Conservation (phyloP, 768 basidiomycete species). For the Holtermannia corniformis region DNA sequence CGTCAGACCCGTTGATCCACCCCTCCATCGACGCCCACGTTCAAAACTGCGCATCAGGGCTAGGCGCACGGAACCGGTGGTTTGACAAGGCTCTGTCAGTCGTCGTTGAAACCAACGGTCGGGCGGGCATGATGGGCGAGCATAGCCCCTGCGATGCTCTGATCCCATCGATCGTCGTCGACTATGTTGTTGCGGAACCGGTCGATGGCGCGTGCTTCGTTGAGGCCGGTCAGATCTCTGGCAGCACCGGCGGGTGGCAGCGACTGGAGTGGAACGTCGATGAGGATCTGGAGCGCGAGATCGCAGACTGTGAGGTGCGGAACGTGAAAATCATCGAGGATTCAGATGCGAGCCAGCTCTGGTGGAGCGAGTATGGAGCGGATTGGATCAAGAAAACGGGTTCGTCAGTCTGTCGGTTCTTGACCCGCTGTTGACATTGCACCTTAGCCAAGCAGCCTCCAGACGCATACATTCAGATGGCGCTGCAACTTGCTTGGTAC, state of each 20-base stretch:
- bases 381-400: conserved; percentile 75
- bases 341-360: conserved; percentile 73
- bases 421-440: not conserved
- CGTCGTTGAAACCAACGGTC: conserved; percentile 72
- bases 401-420: conserved; percentile 41
- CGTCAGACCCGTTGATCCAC: conserved; percentile 27
- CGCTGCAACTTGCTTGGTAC: conserved; percentile 84
- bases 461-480: conserved; percentile 86
- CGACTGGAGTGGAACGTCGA: conserved; percentile 69
- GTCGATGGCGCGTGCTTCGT: conserved; percentile 50
- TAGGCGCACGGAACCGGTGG: conserved; percentile 67
- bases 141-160: conserved; percentile 85
- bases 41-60: conserved; percentile 58
- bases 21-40: conserved; percentile 62
- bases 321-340: conserved; percentile 57
- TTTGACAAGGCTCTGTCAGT: conserved; percentile 79
- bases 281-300: conserved; percentile 51
- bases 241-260: conserved; percentile 45
- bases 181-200: conserved; percentile 66
- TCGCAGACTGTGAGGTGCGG: conserved; percentile 51
- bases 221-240: not conserved
- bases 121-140: conserved; percentile 80
- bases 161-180: conserved; percentile 74
- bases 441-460: conserved; percentile 51
- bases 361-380: conserved; percentile 71